Percentiles rank a stretch among this genome's conserved stretches.
phyloP scores from a whole-genome alignment of 768 basidiomycete species.

The Rhizopogon sp. region DNA sequence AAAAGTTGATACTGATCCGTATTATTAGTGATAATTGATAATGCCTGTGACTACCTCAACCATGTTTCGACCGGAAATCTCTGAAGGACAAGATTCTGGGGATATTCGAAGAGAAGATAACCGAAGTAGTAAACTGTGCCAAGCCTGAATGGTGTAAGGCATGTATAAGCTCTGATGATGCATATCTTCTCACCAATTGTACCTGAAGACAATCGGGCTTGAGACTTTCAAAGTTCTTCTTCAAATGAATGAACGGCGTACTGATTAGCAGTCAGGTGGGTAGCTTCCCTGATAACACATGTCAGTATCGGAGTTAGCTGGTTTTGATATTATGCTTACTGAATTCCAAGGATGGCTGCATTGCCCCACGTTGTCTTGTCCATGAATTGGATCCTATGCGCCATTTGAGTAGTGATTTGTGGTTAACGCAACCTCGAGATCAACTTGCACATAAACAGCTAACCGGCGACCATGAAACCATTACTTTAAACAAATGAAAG shows the following conservation, averaged over 20 bases:
- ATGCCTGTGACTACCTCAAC: conserved; percentile 47
- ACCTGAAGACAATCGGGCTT: too few species aligned
- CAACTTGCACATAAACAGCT: conserved; percentile 45
- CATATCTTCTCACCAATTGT: neutral
- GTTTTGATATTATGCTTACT: conserved; percentile 28
- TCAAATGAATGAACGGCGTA: conserved; percentile 22
- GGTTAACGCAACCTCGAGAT: neutral
- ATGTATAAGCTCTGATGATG: neutral
- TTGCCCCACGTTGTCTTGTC: too few species aligned
- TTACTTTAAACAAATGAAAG: neutral
- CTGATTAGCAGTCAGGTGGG: conserved; percentile 58
- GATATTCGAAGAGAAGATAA: conserved; percentile 34
- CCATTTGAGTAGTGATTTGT: neutral
- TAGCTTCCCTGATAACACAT: conserved; percentile 37
- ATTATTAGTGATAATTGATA: conserved; percentile 26
- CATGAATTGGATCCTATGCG: conserved; percentile 33
- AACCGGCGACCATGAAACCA: conserved; percentile 17
- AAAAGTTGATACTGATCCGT: conserved; percentile 25
- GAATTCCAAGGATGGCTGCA: neutral
- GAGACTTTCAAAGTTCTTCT: neutral
- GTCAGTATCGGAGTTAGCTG: neutral
- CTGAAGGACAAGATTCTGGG: too few species aligned
- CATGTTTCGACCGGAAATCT: conserved; percentile 25
- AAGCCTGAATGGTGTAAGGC: conserved; percentile 37
- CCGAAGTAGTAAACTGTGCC: conserved; percentile 64